Evolutionary conservation across 140 eudicot genomes (phyloP), one percentile per base, ranked within the genome.

Genomic region (Anethum foeniculum): DNA sequence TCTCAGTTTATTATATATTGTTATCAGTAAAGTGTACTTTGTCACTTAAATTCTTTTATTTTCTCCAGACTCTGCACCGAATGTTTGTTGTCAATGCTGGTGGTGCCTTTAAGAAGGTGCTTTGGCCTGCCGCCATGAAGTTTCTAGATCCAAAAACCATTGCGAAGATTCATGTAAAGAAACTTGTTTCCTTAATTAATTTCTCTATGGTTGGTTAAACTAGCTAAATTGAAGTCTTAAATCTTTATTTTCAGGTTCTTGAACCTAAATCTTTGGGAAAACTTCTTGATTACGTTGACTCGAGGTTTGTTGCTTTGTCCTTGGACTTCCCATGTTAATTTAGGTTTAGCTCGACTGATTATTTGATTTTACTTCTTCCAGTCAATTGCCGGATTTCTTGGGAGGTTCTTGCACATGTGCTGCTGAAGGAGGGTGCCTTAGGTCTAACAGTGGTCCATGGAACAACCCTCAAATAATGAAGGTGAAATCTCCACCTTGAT

Each of bases 81-180:
- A 88, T 93, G 98, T 91, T 85, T 77, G 52, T 93, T 71, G 92
- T 91, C 51, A 93, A 93, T 88, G 98, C 98, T 84, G 91, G 96
- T 77, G 43, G 90, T 80, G 90, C 90, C 72, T 93, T 93, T 79
- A 91, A 84, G 87, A 93, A 88, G 86, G 87, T 89, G 86, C 86
- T 93, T 77, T 93, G 98, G 98, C 98, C 98, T 48, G 96, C 96
- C 69, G 98, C 96, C 52, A 92, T 89, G 86, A 91, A 86, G 83
- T 91, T 91, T 78, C 85, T 93, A 36, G 98, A 93, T 79, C 80
- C 91, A 43, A 93, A 89, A 83, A 93, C 98, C 48, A 88, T 91
- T 71, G 82, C 87, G 36, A 93, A 93, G 85, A 86, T 93, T 77
- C 93, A 88, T 86, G 97, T 90, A 85, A 79, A 47, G 13, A 15